phyloP scores from a whole-genome alignment of 805 yeast species.

The Pichia heedii region DNA sequence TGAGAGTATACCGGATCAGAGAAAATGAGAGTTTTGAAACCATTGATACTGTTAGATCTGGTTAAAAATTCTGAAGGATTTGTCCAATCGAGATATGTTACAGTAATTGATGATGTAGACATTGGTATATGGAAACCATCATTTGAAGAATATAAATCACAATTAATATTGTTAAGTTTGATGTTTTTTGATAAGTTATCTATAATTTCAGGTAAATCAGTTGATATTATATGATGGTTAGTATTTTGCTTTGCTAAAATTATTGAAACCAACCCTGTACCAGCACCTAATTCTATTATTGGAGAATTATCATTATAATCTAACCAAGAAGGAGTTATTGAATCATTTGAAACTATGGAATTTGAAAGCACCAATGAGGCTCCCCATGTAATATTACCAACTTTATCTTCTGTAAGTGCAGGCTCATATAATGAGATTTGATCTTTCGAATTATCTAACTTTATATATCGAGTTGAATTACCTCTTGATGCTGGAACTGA shows the following conservation, averaged over 20 bases:
- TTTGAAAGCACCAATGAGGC: conserved; percentile 66
- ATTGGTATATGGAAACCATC: conserved; percentile 24
- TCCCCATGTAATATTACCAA: conserved; percentile 96
- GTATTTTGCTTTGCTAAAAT: conserved; percentile 47
- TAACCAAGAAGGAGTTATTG: conserved; percentile 5
- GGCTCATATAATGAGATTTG: conserved; percentile 60
- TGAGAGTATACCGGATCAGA: conserved; percentile 88
- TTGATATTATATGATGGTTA: conserved; percentile 34
- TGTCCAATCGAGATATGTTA: conserved; percentile 61
- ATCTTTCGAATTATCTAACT: conserved; percentile 30
- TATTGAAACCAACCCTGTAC: conserved; percentile 89
- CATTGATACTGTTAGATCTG: conserved; percentile 11
- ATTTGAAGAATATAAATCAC: neutral
- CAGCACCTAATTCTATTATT: conserved; percentile 81
- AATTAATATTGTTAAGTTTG: conserved; percentile 35
- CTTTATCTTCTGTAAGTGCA: conserved; percentile 71
- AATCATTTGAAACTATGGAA: conserved; percentile 31
- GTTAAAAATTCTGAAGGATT: conserved; percentile 33
- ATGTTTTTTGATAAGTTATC: conserved; percentile 58
- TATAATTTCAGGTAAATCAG: conserved; percentile 75
- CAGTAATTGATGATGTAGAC: neutral
- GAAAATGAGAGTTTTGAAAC: conserved; percentile 53
- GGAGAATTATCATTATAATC: conserved; percentile 14
- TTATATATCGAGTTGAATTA: conserved; percentile 51
- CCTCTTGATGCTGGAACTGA: conserved; percentile 85